These are phyloP conservation scores for Raphanus raphanistrum DNA, from an alignment of 345 rosid genomes.

Conservation along the genomic window DNA sequence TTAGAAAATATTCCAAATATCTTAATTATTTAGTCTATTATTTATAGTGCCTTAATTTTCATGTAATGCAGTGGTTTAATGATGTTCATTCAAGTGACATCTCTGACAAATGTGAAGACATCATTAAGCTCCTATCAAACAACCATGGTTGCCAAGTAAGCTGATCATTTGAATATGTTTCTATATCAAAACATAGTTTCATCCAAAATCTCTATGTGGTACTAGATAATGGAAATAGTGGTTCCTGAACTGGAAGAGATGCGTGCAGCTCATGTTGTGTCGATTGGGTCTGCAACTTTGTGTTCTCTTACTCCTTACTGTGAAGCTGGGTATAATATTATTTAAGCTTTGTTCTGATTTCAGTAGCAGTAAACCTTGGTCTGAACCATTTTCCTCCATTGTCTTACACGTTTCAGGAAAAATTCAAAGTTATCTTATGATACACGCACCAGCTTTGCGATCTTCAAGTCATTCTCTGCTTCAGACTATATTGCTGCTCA, in stretches of 20 bases:
- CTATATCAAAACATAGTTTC: not conserved
- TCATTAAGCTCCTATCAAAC: conserved; percentile 55
- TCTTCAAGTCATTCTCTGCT: conserved; percentile 76
- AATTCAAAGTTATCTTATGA: conserved; percentile 56
- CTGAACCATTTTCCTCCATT: conserved; percentile 11
- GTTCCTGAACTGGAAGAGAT: conserved; percentile 83
- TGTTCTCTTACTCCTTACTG: conserved; percentile 53
- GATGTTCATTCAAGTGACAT: conserved; percentile 77
- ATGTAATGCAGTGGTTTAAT: conserved; percentile 78
- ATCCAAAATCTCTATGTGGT: conserved; percentile 1
- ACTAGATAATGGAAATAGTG: conserved; percentile 69
- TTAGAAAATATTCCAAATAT: not conserved
- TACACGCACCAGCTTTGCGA: conserved; percentile 62
- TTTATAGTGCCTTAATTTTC: conserved; percentile 6
- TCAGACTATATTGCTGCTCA: conserved; percentile 80
- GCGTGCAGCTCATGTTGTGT: conserved; percentile 74
- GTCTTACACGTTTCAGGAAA: conserved; percentile 51
- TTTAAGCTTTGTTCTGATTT: not conserved
- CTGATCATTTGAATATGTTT: conserved; percentile 4
- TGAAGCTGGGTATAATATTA: conserved; percentile 66
- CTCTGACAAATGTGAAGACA: conserved; percentile 72
- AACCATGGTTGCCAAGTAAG: conserved; percentile 79
- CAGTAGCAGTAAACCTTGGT: conserved; percentile 11
- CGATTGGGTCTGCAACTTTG: conserved; percentile 62
- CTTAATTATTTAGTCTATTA: not conserved